Evolutionary conservation across 306 rosid species (phyloP).

Genomic region (Albizia julibrissin): DNA sequence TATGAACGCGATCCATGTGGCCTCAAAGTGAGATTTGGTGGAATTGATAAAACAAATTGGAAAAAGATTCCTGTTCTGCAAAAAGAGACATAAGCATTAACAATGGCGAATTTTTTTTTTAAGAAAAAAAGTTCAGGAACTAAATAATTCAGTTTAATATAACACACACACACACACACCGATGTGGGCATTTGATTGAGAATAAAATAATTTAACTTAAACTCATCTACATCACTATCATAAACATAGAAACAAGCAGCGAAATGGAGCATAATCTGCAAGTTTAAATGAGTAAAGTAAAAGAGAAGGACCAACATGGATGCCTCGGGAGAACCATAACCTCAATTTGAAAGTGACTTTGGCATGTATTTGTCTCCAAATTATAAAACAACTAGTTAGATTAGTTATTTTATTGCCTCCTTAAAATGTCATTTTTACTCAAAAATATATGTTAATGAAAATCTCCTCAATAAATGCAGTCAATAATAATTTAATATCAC

Average conservation of each 20-base stretch:
- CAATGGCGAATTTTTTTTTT: neutral
- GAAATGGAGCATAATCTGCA: conserved; percentile 56
- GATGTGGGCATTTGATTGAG: conserved; percentile 10
- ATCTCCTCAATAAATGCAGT: too few relatives aligned
- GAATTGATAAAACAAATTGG: conserved; percentile 27
- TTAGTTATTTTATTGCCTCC: too few relatives aligned
- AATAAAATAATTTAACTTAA: conserved; percentile 41
- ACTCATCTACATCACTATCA: conserved; percentile 53
- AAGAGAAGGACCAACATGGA: conserved; percentile 9
- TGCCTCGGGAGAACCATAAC: neutral
- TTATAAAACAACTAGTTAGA: too few relatives aligned
- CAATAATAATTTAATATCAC: too few relatives aligned
- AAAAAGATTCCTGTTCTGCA: conserved; percentile 22
- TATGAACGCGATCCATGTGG: conserved; percentile 15
- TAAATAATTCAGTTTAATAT: neutral
- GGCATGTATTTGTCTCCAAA: too few relatives aligned
- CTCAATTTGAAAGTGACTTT: neutral
- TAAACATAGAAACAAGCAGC: conserved; percentile 48
- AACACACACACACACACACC: neutral
- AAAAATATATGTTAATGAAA: too few relatives aligned
- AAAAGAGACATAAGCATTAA: neutral
- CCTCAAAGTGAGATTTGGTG: conserved; percentile 33
- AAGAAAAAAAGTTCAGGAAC: neutral
- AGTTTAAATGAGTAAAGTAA: neutral
- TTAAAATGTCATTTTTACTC: too few relatives aligned